Evolutionary conservation across 1,139 yeast species (phyloP).

Genomic region (Ogataea hybrid): DNA sequence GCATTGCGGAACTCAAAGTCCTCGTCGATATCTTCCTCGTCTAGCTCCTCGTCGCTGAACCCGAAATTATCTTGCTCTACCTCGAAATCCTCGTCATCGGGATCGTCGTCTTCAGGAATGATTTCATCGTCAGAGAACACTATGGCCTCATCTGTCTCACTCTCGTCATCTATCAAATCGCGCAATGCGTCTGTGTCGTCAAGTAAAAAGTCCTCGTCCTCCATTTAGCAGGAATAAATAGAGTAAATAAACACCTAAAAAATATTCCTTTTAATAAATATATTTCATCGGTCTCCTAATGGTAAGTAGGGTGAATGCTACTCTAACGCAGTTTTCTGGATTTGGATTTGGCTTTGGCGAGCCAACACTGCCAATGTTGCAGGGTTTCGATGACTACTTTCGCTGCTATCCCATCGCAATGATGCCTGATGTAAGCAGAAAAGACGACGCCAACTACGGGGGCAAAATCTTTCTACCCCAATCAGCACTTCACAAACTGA

Average conservation of each 20-base stretch:
- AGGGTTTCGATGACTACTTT: conserved; percentile 69
- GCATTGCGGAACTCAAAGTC: no score
- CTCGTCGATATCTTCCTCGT: no score
- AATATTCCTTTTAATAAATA: neutral
- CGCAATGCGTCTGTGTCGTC: conserved; percentile 31
- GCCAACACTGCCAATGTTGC: conserved; percentile 22
- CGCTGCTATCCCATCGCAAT: conserved; percentile 88
- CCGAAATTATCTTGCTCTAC: conserved; percentile 11
- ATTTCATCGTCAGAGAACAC: conserved; percentile 13
- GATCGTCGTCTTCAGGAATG: conserved; percentile 20
- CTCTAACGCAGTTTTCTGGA: conserved; percentile 28
- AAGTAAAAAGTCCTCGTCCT: conserved; percentile 22
- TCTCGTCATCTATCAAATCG: conserved; percentile 26
- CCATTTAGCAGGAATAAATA: conserved; percentile 1
- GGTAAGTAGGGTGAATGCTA: conserved; percentile 4
- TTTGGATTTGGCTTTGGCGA: conserved; percentile 31
- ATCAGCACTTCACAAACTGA: conserved; percentile 82
- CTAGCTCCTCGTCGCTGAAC: no score
- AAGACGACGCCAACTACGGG: conserved; percentile 56
- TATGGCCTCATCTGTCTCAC: conserved; percentile 16
- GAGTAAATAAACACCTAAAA: neutral
- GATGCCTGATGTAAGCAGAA: conserved; percentile 82
- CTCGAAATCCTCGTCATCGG: conserved; percentile 14
- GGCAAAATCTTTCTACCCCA: conserved; percentile 76
- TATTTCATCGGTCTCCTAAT: neutral